phyloP scores from a whole-genome alignment of 2,329 filamentous ascomycete species.

The Pyrenophora seminiperda region DNA sequence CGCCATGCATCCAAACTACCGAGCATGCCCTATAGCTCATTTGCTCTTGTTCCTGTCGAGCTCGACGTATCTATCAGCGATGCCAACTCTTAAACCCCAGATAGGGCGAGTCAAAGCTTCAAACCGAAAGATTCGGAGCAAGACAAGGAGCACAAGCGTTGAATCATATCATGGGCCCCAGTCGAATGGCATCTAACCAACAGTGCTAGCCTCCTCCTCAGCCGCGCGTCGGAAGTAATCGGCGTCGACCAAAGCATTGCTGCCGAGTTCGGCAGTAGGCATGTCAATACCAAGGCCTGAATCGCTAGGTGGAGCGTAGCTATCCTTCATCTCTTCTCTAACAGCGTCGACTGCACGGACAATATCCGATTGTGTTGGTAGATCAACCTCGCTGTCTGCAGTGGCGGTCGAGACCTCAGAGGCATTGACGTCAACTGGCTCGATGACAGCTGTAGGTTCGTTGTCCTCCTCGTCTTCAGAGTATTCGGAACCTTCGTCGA shows the following conservation, averaged over 20 bases:
- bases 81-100: constrained; percentile 17
- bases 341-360: constrained; percentile 39
- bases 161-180: not conserved
- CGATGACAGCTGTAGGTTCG: constrained; percentile 33
- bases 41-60: not conserved
- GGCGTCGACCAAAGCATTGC: constrained; percentile 32
- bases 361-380: constrained; percentile 43
- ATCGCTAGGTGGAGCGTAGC: constrained; percentile 38
- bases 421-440: constrained; percentile 32
- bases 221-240: constrained; percentile 46
- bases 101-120: constrained; percentile 19
- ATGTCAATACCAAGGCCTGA: constrained; percentile 48
- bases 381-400: constrained; percentile 21
- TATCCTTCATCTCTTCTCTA: constrained; percentile 36
- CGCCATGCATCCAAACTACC: not conserved
- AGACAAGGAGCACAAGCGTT: not conserved
- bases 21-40: not conserved
- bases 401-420: constrained; percentile 34
- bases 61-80: constrained; percentile 7
- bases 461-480: constrained; percentile 42
- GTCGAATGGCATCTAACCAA: constrained; percentile 24
- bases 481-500: constrained; percentile 40
- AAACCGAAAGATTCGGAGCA: constrained; percentile 9
- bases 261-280: constrained; percentile 37
- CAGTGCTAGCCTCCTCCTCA: constrained; percentile 47